Conservation (phyloP, 306 rosid species). For the Sechiopsis laciniata region DNA sequence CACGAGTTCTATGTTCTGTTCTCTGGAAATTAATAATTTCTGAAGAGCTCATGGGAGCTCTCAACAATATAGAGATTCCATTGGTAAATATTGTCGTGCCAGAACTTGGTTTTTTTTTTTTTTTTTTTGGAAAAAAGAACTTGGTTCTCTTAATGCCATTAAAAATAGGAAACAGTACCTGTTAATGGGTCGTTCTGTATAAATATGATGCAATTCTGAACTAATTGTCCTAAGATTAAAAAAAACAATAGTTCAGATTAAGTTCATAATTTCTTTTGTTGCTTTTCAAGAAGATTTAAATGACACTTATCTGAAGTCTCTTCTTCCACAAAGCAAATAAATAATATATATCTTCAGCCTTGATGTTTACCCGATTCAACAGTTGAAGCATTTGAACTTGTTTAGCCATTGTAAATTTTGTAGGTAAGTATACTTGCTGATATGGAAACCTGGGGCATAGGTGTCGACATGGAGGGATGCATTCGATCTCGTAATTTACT, state of each 20-base stretch:
- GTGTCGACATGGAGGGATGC: conserved; percentile 88
- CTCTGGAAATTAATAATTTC: conserved; percentile 88
- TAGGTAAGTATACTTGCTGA: conserved; percentile 91
- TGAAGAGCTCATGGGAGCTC: conserved; percentile 69
- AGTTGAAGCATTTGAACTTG: conserved; percentile 12
- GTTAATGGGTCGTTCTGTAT: background rate
- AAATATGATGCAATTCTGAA: background rate
- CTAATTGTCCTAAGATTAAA: background rate
- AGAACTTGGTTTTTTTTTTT: background rate
- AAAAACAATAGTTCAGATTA: background rate
- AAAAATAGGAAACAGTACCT: background rate
- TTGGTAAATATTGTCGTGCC: conserved; percentile 43
- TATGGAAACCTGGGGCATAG: conserved; percentile 95
- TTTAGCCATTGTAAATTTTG: conserved; percentile 25
- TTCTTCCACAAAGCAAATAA: background rate
- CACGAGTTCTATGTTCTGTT: conserved; percentile 68
- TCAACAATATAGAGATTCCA: conserved; percentile 63
- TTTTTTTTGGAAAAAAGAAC: background rate
- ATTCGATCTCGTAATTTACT: conserved; percentile 72
- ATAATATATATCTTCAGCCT: background rate
- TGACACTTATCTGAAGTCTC: background rate
- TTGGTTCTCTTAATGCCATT: conserved; percentile 3
- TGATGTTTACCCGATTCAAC: background rate
- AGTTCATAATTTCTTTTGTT: background rate
- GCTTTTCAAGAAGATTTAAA: background rate